A percentile compares a stretch with the other conserved stretches of the same genome.
These are phyloP conservation scores for Phaeolepiota aurea DNA, from an alignment of 768 basidiomycete genomes.

Conservation along the genomic window DNA sequence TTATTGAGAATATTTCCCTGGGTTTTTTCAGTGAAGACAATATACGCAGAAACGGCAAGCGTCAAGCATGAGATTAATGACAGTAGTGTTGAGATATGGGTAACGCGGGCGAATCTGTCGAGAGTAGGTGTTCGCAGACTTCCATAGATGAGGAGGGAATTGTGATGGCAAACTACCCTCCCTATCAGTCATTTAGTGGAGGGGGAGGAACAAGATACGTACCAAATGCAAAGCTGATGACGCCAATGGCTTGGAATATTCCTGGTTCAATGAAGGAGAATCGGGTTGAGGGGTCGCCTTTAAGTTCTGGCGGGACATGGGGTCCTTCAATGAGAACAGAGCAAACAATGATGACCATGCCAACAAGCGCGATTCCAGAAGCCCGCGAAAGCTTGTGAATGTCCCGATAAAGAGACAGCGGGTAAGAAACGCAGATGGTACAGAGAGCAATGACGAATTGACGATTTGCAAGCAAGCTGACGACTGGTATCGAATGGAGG, in stretches of 20 bases:
- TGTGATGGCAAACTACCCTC: constrained; percentile 83
- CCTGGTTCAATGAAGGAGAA: constrained; percentile 74
- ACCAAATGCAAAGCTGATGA: constrained; percentile 91
- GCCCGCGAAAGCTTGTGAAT: constrained; percentile 95
- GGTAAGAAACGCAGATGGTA: constrained; percentile 86
- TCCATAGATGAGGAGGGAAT: constrained; percentile 93
- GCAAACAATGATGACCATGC: constrained; percentile 90
- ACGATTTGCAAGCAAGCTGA: constrained; percentile 74
- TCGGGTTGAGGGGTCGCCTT: constrained; percentile 67
- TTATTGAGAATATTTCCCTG: constrained; percentile 97
- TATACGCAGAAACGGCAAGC: constrained; percentile 79
- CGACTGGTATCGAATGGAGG: constrained; percentile 56
- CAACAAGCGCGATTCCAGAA: constrained; percentile 80
- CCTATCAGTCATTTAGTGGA: constrained; percentile 4
- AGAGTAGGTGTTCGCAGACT: constrained; percentile 88
- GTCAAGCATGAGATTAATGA: constrained; percentile 81
- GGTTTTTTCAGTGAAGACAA: constrained; percentile 86
- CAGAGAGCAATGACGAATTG: constrained; percentile 85
- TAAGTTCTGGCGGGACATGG: constrained; percentile 61
- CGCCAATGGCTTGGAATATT: constrained; percentile 92
- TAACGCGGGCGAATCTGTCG: constrained; percentile 88
- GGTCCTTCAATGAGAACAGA: constrained; percentile 82
- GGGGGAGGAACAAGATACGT: constrained; percentile 3
- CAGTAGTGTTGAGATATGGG: constrained; percentile 82
- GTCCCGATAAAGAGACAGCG: constrained; percentile 91